Evolutionary conservation across 306 rosid species (phyloP), one percentile per base, ranked within the genome.

Genomic region (Echinosophora koreensis): DNA sequence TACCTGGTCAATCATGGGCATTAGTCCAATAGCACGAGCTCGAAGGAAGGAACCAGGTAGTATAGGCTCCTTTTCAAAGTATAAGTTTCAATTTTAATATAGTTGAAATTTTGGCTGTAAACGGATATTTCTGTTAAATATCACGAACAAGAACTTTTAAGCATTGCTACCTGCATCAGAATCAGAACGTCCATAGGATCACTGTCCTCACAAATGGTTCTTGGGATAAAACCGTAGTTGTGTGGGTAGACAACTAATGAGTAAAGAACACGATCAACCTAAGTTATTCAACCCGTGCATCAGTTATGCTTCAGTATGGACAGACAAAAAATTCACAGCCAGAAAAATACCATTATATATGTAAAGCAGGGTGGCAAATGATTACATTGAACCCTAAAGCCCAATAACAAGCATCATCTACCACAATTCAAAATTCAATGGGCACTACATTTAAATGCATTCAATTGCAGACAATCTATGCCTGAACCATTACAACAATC

Each of bases 1-100:
- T 82, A 95, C 98, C 92, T 92, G 98, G 84, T 95, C 98, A 88
- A 95, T 85, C 98, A 92, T 95, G 13, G 98, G 98, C 98, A 95
- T 95, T 79, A 95, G 73, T 81, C 98, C 97, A 75, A 95, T 91
- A 66, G 98, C 98, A 76, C 98, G 98, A 71, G 98, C 98, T 65
- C 97, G 97, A 44, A 95, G 97, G 91, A 95, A 95, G 54, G 91
- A 87, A 73, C 97, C 97, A 66, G 98, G 93, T 18, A 90, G 76
- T 30, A 95, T 89, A 4, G 96, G 98, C 87, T 95, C 98, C 98
- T 95, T 63, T 3, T 60, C 76, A 73, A 42, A 75, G 69, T 35
- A 50, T 14, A 74, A 58, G 44, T 58, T 70, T 64, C 12, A 47
- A 44, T 52, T 57, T 70, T 51, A 64, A 54, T 71, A 17, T 17